A percentile compares a stretch with the other conserved stretches of the same genome.
Evolutionary conservation across 139 green algal genomes (phyloP).

Genomic region (Chlamydomonas sp.): DNA sequence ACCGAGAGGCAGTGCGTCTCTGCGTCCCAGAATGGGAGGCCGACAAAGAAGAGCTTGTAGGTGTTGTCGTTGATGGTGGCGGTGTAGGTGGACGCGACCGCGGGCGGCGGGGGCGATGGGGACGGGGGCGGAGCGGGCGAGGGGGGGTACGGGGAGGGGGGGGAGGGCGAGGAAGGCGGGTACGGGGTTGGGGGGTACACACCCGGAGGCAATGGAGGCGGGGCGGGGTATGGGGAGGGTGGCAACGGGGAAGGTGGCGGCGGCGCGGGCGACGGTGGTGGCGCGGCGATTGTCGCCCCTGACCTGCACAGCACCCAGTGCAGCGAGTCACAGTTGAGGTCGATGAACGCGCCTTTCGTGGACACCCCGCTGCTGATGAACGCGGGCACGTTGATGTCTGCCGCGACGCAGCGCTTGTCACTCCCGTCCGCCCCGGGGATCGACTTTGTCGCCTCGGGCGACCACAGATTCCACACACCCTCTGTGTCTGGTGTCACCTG

Average conservation of each 20-base stretch:
- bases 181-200: not conserved
- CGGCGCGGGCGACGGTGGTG: not conserved
- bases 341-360: no score
- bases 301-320: slow-evolving; percentile 1
- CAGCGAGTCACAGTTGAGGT: no score
- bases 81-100: not conserved
- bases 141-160: not conserved
- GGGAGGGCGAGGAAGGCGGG: not conserved
- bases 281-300: not conserved
- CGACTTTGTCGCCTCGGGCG: not conserved
- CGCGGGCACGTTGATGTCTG: no score
- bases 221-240: not conserved
- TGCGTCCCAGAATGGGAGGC: no score
- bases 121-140: not conserved
- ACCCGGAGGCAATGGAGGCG: not conserved
- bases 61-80: not conserved
- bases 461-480: slow-evolving; percentile 5
- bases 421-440: not conserved
- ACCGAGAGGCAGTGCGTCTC: no score
- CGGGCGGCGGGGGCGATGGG: not conserved
- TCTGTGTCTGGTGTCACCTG: not conserved
- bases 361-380: no score
- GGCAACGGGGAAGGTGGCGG: not conserved
- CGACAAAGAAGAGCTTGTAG: slow-evolving; percentile 2
- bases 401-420: not conserved